A percentile compares a stretch with the other conserved stretches of the same genome.
Conservation (phyloP, 2,329 filamentous ascomycete species). For the Phialocephala subalpina region DNA sequence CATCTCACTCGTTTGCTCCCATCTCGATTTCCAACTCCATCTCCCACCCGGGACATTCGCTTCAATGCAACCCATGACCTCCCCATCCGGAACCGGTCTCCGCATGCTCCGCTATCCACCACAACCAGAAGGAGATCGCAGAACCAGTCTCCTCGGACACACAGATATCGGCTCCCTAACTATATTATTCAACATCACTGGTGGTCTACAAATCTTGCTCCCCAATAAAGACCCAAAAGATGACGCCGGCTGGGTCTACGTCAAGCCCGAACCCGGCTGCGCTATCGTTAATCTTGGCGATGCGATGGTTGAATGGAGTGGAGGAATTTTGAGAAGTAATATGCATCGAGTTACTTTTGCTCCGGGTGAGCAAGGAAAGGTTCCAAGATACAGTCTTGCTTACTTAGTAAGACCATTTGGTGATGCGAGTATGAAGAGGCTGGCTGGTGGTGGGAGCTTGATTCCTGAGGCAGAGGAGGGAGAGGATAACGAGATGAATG, state of each 20-base stretch:
- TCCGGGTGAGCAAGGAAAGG: slow-evolving; percentile 31
- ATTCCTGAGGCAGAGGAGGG: slow-evolving; percentile 14
- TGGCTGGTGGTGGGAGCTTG: slow-evolving; percentile 13
- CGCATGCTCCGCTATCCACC: slow-evolving; percentile 21
- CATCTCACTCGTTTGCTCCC: slow-evolving; percentile 16
- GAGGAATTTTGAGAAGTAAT: slow-evolving; percentile 38
- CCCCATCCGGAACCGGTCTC: slow-evolving; percentile 13
- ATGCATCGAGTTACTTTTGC: slow-evolving; percentile 42
- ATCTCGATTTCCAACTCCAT: slow-evolving; percentile 15
- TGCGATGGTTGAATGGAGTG: slow-evolving; percentile 42
- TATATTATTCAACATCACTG: slow-evolving; percentile 47
- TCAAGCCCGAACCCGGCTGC: slow-evolving; percentile 42
- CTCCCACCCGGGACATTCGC: slow-evolving; percentile 13
- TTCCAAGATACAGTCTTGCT: slow-evolving; percentile 55
- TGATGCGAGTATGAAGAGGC: slow-evolving; percentile 44
- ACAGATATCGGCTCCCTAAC: slow-evolving; percentile 47
- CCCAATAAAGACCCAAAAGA: slow-evolving; percentile 45
- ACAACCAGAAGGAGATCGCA: slow-evolving; percentile 12
- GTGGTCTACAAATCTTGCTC: slow-evolving; percentile 45
- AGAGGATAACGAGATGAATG: slow-evolving; percentile 18
- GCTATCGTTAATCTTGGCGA: slow-evolving; percentile 47
- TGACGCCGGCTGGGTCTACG: slow-evolving; percentile 43
- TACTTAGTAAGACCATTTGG: slow-evolving; percentile 58
- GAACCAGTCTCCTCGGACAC: slow-evolving; percentile 33
- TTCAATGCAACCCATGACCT: slow-evolving; percentile 9